phyloP scores from a whole-genome alignment of 495 filamentous ascomycete genomes.

The Penicillium maclennaniae region DNA sequence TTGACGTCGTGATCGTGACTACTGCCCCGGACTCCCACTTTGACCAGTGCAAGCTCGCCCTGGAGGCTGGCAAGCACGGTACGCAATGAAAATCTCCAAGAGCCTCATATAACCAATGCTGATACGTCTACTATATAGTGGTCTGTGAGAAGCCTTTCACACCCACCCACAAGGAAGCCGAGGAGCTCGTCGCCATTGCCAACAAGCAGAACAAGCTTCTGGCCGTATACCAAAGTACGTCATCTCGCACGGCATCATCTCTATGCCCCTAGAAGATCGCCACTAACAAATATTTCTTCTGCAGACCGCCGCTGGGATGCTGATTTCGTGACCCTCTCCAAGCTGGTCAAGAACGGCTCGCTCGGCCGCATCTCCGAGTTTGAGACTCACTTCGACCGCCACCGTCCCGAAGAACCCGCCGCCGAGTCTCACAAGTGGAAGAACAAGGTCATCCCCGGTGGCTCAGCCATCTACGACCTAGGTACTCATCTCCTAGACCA shows the following conservation, averaged over 20 bases:
- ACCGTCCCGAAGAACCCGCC: conserved; percentile 55
- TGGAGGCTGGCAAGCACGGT: conserved; percentile 75
- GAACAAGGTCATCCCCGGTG: conserved; percentile 60
- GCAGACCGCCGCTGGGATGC: conserved; percentile 75
- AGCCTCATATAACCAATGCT: background rate
- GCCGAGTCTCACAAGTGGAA: conserved; percentile 61
- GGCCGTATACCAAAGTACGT: conserved; percentile 77
- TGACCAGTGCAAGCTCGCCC: conserved; percentile 56
- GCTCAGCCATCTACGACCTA: conserved; percentile 75
- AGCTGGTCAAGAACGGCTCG: conserved; percentile 51
- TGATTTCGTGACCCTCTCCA: conserved; percentile 74
- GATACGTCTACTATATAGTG: conserved; percentile 32
- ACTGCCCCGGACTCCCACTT: conserved; percentile 77
- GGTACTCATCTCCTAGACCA: conserved; percentile 85
- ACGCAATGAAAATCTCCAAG: background rate
- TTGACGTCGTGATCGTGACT: conserved; percentile 72
- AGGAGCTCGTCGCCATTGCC: conserved; percentile 63
- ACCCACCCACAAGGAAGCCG: conserved; percentile 65
- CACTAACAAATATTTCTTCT: background rate
- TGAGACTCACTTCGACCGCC: conserved; percentile 82
- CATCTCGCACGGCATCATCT: background rate
- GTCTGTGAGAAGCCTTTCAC: conserved; percentile 90
- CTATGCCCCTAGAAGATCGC: background rate
- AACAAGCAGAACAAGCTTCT: conserved; percentile 57
- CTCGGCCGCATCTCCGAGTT: conserved; percentile 72